Percentiles rank a stretch among this genome's conserved stretches.
phyloP scores from a whole-genome alignment of 2,329 filamentous ascomycete genomes.

The Didymella sp. region DNA sequence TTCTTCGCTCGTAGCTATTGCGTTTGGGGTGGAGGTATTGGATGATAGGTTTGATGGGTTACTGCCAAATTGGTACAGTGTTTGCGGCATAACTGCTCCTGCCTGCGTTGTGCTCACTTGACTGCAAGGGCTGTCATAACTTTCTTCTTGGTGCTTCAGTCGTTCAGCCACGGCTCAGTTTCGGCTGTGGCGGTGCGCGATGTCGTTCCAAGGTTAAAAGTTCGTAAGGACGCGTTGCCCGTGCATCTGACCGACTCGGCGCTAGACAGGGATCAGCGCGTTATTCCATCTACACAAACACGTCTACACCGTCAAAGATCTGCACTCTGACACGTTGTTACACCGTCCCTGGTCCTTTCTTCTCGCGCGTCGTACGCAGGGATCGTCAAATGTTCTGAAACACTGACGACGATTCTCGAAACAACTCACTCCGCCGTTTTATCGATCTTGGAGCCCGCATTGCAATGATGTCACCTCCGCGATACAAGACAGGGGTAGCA shows the following conservation, averaged over 20 bases:
- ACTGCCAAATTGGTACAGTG: constrained; percentile 9
- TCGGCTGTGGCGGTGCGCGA: constrained; percentile 9
- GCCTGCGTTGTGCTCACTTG: background rate
- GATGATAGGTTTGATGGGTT: background rate
- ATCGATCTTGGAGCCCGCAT: constrained; percentile 11
- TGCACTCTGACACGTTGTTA: constrained; percentile 5
- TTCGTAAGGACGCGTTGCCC: background rate
- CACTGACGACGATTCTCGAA: constrained; percentile 4
- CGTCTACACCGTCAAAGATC: constrained; percentile 21
- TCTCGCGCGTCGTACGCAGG: constrained; percentile 2
- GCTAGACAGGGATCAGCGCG: constrained; percentile 13
- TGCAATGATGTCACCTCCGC: constrained; percentile 12
- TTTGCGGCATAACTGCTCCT: constrained; percentile 5
- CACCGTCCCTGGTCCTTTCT: background rate
- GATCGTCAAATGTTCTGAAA: constrained; percentile 3
- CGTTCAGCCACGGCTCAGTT: background rate
- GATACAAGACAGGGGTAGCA: constrained; percentile 7
- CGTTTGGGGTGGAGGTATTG: constrained; percentile 1
- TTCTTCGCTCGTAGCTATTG: constrained; percentile 4
- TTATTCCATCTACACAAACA: constrained; percentile 5
- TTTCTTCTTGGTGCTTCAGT: background rate
- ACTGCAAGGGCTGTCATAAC: background rate
- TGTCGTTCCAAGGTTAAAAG: background rate
- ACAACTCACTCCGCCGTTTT: constrained; percentile 7
- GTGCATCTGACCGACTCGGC: constrained; percentile 1